Conservation (phyloP, 805 yeast genomes). For the Suhomyces pyralidae region DNA sequence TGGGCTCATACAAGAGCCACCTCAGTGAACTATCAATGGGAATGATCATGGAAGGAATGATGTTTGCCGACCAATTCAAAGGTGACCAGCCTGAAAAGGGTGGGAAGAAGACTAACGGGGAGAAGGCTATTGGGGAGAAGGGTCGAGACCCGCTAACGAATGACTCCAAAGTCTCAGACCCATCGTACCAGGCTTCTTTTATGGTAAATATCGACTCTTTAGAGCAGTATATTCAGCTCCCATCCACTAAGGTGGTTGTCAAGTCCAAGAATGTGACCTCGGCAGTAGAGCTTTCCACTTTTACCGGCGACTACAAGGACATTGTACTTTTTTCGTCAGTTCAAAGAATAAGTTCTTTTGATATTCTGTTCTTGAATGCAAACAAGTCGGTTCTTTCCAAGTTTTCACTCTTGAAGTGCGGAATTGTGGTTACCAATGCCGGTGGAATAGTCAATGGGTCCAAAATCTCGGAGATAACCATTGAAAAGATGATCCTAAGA, state of each 20-base stretch:
- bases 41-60: conserved; percentile 6
- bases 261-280: background rate
- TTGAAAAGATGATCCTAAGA: conserved; percentile 7
- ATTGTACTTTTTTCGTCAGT: conserved; percentile 1
- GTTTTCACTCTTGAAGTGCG: conserved; percentile 4
- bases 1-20: conserved; percentile 18
- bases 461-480: conserved; percentile 8
- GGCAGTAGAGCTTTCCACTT: background rate
- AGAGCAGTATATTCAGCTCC: conserved; percentile 1
- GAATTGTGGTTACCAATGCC: conserved; percentile 9
- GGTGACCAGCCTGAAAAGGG: background rate
- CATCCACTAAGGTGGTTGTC: background rate
- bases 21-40: conserved; percentile 14
- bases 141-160: background rate
- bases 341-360: background rate
- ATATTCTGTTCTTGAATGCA: conserved; percentile 7
- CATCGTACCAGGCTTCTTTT: background rate
- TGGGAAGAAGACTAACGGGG: too few species aligned
- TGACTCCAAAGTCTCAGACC: background rate
- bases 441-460: conserved; percentile 12
- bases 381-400: conserved; percentile 3
- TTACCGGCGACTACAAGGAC: conserved; percentile 1
- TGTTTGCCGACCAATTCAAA: background rate
- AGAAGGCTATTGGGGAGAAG: too few species aligned
- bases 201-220: background rate